Evolutionary conservation across 1,284 basidiomycete genomes (phyloP).

Genomic region (Cystobasidiaceae sp.): DNA sequence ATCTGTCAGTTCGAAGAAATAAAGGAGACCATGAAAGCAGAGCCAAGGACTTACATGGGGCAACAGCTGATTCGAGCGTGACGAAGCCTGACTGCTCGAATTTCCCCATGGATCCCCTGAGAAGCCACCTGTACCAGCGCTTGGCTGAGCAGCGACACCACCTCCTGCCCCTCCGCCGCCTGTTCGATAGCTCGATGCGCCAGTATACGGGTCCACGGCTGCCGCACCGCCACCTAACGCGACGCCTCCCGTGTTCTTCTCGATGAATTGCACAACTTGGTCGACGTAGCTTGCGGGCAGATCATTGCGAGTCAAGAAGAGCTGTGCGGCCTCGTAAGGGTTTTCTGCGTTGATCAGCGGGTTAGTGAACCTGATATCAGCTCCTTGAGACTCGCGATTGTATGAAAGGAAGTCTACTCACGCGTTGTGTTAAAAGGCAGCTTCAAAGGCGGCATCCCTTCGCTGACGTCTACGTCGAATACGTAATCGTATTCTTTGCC

Average conservation of each 20-base stretch:
- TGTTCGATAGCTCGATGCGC: constrained; percentile 60
- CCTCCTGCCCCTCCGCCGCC: background rate
- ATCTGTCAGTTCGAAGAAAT: no score
- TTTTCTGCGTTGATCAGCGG: constrained; percentile 67
- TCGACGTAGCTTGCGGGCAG: constrained; percentile 78
- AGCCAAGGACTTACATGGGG: constrained; percentile 5
- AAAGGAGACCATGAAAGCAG: no score
- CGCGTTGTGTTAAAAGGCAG: constrained; percentile 86
- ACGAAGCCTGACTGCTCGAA: background rate
- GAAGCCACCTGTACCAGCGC: no score
- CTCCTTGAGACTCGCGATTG: no score
- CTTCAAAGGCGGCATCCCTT: constrained; percentile 87
- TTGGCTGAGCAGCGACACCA: no score
- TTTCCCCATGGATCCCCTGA: constrained; percentile 35
- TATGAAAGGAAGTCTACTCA: no score
- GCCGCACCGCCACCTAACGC: constrained; percentile 60
- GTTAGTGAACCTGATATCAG: no score
- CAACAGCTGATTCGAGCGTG: background rate
- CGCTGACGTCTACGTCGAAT: constrained; percentile 93
- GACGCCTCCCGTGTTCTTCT: constrained; percentile 78
- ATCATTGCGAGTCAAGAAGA: constrained; percentile 78
- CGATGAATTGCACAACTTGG: constrained; percentile 88
- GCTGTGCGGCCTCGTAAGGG: constrained; percentile 81
- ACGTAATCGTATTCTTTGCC: constrained; percentile 98
- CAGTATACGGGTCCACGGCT: constrained; percentile 85